Conservation (phyloP, 257 asterid species). For the Forsythia suspensa region DNA sequence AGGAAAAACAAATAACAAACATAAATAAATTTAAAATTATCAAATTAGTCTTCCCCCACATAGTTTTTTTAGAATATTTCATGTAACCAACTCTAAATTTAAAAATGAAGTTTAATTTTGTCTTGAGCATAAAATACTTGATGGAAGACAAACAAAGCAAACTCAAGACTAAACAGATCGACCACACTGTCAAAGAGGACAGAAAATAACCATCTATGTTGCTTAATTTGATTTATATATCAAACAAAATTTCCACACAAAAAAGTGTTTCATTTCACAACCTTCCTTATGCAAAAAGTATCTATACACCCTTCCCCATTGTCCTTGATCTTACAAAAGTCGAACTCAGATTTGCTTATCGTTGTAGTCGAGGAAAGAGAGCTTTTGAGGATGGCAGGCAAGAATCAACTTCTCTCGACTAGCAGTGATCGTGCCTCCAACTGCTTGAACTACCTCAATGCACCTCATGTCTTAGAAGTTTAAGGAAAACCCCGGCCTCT, state of each 20-base stretch:
- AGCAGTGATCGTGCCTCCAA: neutral
- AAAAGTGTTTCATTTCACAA: neutral
- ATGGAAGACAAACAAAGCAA: neutral
- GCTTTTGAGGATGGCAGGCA: neutral
- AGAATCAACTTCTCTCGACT: neutral
- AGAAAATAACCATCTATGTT: neutral
- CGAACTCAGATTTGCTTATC: neutral
- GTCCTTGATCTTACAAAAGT: neutral
- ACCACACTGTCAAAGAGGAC: neutral
- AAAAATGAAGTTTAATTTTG: neutral
- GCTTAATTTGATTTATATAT: too few relatives aligned
- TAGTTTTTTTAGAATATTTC: too few relatives aligned
- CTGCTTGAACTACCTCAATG: neutral
- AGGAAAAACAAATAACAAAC: too few relatives aligned
- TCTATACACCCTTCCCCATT: neutral
- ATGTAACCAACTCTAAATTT: too few relatives aligned
- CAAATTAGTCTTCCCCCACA: too few relatives aligned
- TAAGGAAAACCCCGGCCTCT: neutral
- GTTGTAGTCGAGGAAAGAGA: neutral
- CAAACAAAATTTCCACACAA: neutral
- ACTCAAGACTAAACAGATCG: neutral
- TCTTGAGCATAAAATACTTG: neutral
- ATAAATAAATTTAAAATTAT: too few relatives aligned
- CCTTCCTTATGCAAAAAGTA: neutral
- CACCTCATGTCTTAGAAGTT: neutral